Base-by-base conservation (phyloP, 2,329 filamentous ascomycete species). In the Aspergillus brasiliensis region DNA sequence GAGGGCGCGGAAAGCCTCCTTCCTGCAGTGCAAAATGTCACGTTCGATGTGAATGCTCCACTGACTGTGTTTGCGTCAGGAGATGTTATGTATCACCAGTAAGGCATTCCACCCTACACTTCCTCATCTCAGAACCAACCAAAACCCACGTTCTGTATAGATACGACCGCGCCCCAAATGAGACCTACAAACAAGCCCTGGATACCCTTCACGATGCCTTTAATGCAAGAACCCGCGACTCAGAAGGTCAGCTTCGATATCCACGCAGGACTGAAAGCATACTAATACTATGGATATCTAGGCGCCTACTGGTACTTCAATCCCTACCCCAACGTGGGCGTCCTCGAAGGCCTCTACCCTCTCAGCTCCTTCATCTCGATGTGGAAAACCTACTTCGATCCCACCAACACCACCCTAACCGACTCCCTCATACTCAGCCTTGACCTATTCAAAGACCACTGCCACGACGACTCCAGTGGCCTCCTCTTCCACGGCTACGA, bases 401-500 rank as follows among this genome's bases (percentile, higher is more conserved):
- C 73, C 0, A 57, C 69, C 44, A 78, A 78, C 13, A 75, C 73
- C 0, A 81, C 78, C 5, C 15, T 56, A 1, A 80, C 78, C 72
- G 70, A 80, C 49, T 80, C 84, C 40, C 73, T 82, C 52, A 66
- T 78, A 1, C 67, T 76, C 15, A 82, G 84, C 65, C 75, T 82
- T 40, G 74, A 79, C 10, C 75, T 82, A 2, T 71, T 85, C 23
- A 77, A 80, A 62, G 63, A 68, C 49, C 78, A 80, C 61, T 81
- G 79, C 58, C 65, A 71, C 13, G 72, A 81, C 63, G 60, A 71
- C 31, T 71, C 69, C 2, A 78, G 76, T 0, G 78, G 79, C 0
- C 72, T 86, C 0, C 71, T 84, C 0, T 79, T 83, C 0, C 84
- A 86, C 61, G 84, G 84, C 5, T 86, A 84, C 64, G 84, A 86